phyloP scores from a whole-genome alignment of 2,329 filamentous ascomycete genomes.

The Cytospora schulzeri region DNA sequence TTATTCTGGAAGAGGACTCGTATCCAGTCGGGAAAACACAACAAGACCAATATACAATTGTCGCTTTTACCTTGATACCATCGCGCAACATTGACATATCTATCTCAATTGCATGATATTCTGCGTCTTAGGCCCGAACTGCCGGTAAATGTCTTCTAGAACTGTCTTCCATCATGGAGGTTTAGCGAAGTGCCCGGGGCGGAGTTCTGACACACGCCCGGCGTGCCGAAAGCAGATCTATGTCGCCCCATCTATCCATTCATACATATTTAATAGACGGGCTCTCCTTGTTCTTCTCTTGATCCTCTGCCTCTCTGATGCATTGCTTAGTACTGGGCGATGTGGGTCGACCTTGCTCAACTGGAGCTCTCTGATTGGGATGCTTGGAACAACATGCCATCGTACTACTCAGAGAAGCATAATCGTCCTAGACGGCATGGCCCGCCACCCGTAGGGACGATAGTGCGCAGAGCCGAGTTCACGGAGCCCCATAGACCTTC shows the following conservation, averaged over 20 bases:
- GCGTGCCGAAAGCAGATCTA: constrained; percentile 5
- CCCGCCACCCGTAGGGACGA: not conserved
- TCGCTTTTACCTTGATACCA: constrained; percentile 5
- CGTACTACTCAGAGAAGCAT: constrained; percentile 19
- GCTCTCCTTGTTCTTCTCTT: not conserved
- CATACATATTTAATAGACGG: not conserved
- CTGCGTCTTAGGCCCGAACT: constrained; percentile 2
- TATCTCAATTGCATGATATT: constrained; percentile 4
- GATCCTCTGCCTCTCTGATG: too few species aligned
- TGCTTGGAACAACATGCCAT: constrained; percentile 12
- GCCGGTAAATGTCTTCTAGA: constrained; percentile 18
- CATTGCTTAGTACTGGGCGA: not conserved
- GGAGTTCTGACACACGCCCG: constrained; percentile 1
- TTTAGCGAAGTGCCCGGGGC: constrained; percentile 18
- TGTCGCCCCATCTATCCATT: not conserved
- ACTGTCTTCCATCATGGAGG: not conserved
- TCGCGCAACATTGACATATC: constrained; percentile 6
- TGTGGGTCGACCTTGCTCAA: not conserved
- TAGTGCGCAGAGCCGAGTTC: not conserved
- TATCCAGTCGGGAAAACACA: constrained; percentile 1
- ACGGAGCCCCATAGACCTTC: constrained; percentile 9
- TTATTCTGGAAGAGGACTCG: constrained; percentile 5
- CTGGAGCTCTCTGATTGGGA: not conserved
- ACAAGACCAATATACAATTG: not conserved
- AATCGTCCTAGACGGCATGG: constrained; percentile 7